A percentile compares a stretch with the other conserved stretches of the same genome.
These are phyloP conservation scores for Colletotrichum sp. DNA, from an alignment of 2,329 filamentous ascomycete genomes.

Conservation along the genomic window DNA sequence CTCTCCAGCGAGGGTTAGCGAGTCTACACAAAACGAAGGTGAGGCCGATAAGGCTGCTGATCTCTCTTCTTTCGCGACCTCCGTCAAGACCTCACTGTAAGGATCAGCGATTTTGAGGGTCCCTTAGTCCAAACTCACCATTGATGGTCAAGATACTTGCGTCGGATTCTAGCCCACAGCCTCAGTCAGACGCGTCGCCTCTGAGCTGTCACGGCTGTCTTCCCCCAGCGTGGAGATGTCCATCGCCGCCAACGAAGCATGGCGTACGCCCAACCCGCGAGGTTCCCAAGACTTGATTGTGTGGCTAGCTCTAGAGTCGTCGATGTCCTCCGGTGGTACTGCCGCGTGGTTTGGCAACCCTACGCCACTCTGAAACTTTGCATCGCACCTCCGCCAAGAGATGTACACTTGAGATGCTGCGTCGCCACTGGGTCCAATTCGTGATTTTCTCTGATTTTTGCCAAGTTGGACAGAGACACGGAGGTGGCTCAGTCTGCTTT, in stretches of 20 bases:
- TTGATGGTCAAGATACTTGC: background rate
- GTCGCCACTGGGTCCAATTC: background rate
- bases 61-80: background rate
- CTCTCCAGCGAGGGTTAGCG: background rate
- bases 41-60: background rate
- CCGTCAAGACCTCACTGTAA: background rate
- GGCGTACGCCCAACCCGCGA: background rate
- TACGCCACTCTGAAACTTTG: background rate
- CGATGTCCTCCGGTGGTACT: background rate
- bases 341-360: background rate
- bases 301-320: background rate
- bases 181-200: background rate
- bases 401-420: background rate
- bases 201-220: background rate
- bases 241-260: background rate
- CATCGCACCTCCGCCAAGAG: background rate
- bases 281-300: background rate
- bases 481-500: background rate
- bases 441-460: background rate
- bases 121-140: background rate
- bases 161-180: background rate
- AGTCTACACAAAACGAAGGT: slow-evolving; percentile 2
- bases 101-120: background rate
- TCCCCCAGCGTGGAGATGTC: background rate
- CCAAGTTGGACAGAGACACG: background rate